A percentile compares a stretch with the other conserved stretches of the same genome.
phyloP scores from a whole-genome alignment of 1,284 basidiomycete genomes.

The Apiotrichum mycotoxinovorans region DNA sequence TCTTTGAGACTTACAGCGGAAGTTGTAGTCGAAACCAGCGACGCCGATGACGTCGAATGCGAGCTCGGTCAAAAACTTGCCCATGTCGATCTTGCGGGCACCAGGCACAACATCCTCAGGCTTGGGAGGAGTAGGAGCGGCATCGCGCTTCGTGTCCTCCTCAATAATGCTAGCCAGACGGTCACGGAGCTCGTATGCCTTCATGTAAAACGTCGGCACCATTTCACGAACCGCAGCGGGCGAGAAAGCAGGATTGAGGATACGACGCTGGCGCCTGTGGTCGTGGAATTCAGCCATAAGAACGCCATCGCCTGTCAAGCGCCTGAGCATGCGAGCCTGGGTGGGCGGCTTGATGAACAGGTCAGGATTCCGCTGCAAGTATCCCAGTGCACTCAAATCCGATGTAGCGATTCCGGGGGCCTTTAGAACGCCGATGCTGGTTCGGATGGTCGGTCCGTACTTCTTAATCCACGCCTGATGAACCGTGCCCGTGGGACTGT shows the following conservation, averaged over 20 bases:
- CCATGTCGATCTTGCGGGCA: conserved; percentile 17
- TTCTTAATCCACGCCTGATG: conserved; percentile 18
- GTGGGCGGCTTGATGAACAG: conserved; percentile 66
- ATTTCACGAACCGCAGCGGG: conserved; percentile 38
- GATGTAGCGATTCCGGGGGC: conserved; percentile 52
- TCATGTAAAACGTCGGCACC: conserved; percentile 61
- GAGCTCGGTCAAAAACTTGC: conserved; percentile 48
- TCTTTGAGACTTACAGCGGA: conserved; percentile 28
- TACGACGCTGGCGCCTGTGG: conserved; percentile 55
- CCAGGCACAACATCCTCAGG: conserved; percentile 16
- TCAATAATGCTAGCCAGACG: conserved; percentile 28
- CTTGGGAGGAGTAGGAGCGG: conserved; percentile 3
- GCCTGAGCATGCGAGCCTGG: conserved; percentile 56
- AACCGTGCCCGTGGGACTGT: conserved; percentile 13
- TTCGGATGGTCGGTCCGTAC: conserved; percentile 23
- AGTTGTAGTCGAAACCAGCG: conserved; percentile 62
- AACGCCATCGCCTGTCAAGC: conserved; percentile 41
- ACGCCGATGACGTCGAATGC: conserved; percentile 66
- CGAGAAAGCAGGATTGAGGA: conserved; percentile 49
- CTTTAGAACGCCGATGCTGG: conserved; percentile 1
- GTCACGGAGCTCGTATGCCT: conserved; percentile 55
- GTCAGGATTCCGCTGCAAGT: conserved; percentile 61
- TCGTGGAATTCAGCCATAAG: conserved; percentile 51
- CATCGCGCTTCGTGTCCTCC: conserved; percentile 4
- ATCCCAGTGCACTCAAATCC: conserved; percentile 60